Evolutionary conservation across 2,329 filamentous ascomycete species (phyloP).

Genomic region (Aspergillus sp.): DNA sequence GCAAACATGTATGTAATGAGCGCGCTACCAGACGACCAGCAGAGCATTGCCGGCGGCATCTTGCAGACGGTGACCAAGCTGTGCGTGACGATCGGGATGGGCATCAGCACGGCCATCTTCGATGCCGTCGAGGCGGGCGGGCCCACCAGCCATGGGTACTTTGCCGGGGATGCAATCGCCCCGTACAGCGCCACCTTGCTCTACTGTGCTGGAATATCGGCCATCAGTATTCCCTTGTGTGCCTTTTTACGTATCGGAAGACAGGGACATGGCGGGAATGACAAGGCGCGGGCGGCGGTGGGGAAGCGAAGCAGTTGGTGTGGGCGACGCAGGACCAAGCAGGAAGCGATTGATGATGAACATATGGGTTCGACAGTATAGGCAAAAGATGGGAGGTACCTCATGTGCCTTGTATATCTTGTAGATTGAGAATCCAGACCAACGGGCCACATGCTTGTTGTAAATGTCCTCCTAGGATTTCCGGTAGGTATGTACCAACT

Average conservation of each 20-base stretch:
- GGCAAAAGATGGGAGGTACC: no score
- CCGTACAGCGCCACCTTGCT: constrained; percentile 4
- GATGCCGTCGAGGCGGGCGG: constrained; percentile 2
- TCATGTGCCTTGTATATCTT: no score
- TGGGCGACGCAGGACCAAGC: not conserved
- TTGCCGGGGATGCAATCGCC: not conserved
- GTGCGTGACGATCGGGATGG: constrained; percentile 53
- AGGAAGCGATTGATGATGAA: not conserved
- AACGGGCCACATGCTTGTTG: no score
- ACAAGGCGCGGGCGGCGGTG: not conserved
- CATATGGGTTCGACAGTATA: no score
- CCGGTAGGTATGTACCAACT: no score
- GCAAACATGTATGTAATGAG: constrained; percentile 73
- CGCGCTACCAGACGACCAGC: constrained; percentile 61
- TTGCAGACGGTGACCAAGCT: constrained; percentile 68
- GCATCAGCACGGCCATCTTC: constrained; percentile 53
- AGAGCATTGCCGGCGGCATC: constrained; percentile 67
- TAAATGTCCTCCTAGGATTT: no score
- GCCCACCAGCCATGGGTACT: not conserved
- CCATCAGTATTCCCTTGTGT: not conserved
- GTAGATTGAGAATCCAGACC: no score
- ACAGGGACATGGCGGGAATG: not conserved
- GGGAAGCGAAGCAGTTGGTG: not conserved
- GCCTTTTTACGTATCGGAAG: constrained; percentile 3
- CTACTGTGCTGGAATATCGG: constrained; percentile 1